A percentile compares a stretch with the other conserved stretches of the same genome.
Conservation (phyloP, 2,329 filamentous ascomycete genomes). For the Arachnopeziza araneosa region DNA sequence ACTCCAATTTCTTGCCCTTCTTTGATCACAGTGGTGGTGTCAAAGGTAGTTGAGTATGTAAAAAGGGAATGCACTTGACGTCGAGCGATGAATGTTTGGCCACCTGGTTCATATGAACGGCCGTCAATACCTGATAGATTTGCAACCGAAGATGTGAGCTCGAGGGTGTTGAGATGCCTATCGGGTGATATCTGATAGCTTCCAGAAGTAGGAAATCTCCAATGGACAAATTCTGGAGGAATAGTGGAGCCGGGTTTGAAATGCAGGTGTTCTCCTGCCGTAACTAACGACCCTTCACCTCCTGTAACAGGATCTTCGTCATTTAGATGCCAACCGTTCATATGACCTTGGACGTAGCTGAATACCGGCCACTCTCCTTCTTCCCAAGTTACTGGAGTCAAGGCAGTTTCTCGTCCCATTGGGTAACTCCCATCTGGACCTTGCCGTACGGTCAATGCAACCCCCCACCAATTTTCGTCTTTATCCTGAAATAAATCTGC, state of each 20-base stretch:
- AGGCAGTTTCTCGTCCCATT: constrained; percentile 49
- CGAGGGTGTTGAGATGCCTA: constrained; percentile 39
- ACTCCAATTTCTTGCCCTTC: constrained; percentile 46
- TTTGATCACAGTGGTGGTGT: constrained; percentile 34
- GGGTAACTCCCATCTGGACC: constrained; percentile 41
- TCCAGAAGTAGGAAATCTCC: constrained; percentile 39
- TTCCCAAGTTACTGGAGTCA: constrained; percentile 44
- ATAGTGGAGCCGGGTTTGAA: constrained; percentile 41
- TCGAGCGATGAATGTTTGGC: constrained; percentile 47
- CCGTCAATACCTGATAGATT: constrained; percentile 50
- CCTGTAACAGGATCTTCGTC: constrained; percentile 29
- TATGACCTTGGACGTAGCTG: constrained; percentile 37
- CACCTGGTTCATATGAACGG: constrained; percentile 39
- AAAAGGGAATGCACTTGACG: constrained; percentile 52
- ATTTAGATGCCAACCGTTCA: constrained; percentile 33
- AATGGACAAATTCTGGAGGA: constrained; percentile 51
- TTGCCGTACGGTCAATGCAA: constrained; percentile 41
- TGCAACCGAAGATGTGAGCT: constrained; percentile 41
- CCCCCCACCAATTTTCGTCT: constrained; percentile 47
- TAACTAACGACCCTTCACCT: constrained; percentile 38
- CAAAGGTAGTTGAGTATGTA: constrained; percentile 37
- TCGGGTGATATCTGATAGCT: constrained; percentile 42
- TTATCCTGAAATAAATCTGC: constrained; percentile 50
- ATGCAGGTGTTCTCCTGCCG: constrained; percentile 37
- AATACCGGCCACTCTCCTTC: constrained; percentile 44